Evolutionary conservation across 495 filamentous ascomycete species (phyloP).

Genomic region (Amphirosellinia nigrospora): DNA sequence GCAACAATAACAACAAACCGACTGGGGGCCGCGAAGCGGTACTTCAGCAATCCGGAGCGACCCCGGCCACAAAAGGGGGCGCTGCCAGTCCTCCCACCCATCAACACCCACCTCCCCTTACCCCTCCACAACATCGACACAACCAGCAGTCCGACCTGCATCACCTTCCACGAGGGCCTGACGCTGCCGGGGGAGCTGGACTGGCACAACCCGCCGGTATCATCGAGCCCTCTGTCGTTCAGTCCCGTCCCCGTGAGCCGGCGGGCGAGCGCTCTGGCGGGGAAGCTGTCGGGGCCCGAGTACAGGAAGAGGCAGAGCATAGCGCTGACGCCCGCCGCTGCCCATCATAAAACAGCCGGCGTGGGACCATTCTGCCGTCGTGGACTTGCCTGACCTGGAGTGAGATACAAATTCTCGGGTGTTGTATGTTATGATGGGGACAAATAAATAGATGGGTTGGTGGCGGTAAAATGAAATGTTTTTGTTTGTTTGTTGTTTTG

Average conservation of each 20-base stretch:
- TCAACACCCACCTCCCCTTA: slow-evolving; percentile 10
- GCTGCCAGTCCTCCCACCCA: not conserved
- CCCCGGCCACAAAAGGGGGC: not conserved
- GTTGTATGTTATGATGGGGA: not conserved
- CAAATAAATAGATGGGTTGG: not conserved
- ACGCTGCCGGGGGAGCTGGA: slow-evolving; percentile 24
- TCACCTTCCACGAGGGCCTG: slow-evolving; percentile 17
- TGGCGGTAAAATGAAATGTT: not conserved
- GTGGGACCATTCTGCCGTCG: slow-evolving; percentile 20
- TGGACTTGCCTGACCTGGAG: not conserved
- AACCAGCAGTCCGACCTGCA: slow-evolving; percentile 23
- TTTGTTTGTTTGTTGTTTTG: not conserved
- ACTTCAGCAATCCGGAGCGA: not conserved
- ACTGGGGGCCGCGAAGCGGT: not conserved
- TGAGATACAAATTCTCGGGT: not conserved
- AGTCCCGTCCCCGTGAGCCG: slow-evolving; percentile 8
- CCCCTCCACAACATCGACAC: slow-evolving; percentile 6
- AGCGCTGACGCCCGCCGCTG: slow-evolving; percentile 11
- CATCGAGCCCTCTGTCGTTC: not conserved
- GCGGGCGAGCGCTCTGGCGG: slow-evolving; percentile 7
- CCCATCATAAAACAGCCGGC: slow-evolving; percentile 13
- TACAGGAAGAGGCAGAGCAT: not conserved
- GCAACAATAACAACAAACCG: not conserved
- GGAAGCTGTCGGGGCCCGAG: slow-evolving; percentile 15
- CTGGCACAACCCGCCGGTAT: slow-evolving; percentile 9